Conservation (phyloP, 768 basidiomycete species). For the Amanita rubescens region DNA sequence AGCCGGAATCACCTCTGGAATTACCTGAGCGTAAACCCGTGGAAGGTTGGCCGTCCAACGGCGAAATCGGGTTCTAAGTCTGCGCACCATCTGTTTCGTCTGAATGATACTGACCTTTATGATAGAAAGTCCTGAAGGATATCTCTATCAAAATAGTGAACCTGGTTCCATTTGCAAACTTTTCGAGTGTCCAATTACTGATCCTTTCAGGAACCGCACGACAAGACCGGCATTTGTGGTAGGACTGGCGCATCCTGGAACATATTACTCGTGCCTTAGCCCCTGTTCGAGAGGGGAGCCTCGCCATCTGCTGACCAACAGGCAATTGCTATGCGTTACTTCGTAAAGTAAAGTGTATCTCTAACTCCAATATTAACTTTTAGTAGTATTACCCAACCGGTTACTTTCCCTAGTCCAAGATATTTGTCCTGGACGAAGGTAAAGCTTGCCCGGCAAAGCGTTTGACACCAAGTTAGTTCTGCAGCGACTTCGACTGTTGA, state of each 20-base stretch:
- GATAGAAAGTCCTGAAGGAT: slow-evolving; percentile 64
- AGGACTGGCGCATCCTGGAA: slow-evolving; percentile 56
- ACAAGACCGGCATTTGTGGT: slow-evolving; percentile 86
- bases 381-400: not conserved
- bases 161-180: not conserved
- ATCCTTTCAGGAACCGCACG: slow-evolving; percentile 47
- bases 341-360: slow-evolving; percentile 58
- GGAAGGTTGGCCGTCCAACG: slow-evolving; percentile 63
- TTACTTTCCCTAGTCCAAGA: slow-evolving; percentile 49
- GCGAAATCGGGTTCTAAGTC: slow-evolving; percentile 70
- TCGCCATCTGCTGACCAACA: slow-evolving; percentile 81
- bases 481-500: slow-evolving; percentile 85
- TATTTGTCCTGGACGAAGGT: slow-evolving; percentile 93
- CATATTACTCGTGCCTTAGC: slow-evolving; percentile 21
- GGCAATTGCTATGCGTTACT: slow-evolving; percentile 86
- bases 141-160: slow-evolving; percentile 65
- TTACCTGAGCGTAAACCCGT: slow-evolving; percentile 49
- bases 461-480: slow-evolving; percentile 6
- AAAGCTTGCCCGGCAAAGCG: slow-evolving; percentile 6
- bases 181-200: not conserved
- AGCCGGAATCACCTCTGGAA: slow-evolving; percentile 69
- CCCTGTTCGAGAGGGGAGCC: slow-evolving; percentile 67
- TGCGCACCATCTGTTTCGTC: not conserved
- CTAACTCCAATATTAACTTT: not conserved
- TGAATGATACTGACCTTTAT: slow-evolving; percentile 1